Percentiles rank a stretch among this genome's conserved stretches.
phyloP scores from a whole-genome alignment of 2,329 filamentous ascomycete species.

The Fusarium sambucinum region DNA sequence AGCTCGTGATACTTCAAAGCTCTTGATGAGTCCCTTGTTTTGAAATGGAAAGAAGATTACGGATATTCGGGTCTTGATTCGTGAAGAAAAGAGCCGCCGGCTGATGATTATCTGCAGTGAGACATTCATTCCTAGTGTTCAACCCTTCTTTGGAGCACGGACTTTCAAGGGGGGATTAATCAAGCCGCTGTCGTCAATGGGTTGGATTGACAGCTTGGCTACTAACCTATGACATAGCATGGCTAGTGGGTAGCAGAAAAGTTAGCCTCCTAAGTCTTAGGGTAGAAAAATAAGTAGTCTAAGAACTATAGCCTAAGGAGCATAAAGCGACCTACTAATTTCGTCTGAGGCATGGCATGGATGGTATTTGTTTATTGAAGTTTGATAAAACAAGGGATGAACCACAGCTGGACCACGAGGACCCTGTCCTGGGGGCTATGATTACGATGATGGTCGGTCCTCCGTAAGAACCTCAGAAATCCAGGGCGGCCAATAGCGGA shows the following conservation, averaged over 20 bases:
- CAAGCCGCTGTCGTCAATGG: slow-evolving; percentile 27
- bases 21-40: too few species aligned
- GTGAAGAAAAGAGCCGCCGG: not conserved
- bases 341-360: too few species aligned
- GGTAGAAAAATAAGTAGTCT: too few species aligned
- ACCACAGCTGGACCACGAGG: not conserved
- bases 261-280: too few species aligned
- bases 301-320: too few species aligned
- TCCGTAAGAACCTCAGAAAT: slow-evolving; percentile 16
- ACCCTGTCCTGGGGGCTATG: not conserved
- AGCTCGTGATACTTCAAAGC: not conserved
- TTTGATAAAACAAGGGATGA: too few species aligned
- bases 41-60: slow-evolving; percentile 2
- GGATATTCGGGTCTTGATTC: slow-evolving; percentile 10
- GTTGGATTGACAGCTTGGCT: slow-evolving; percentile 16
- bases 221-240: slow-evolving; percentile 11
- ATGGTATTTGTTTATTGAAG: too few species aligned
- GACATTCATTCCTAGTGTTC: too few species aligned
- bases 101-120: not conserved
- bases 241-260: too few species aligned
- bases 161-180: slow-evolving; percentile 1
- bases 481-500: slow-evolving; percentile 45
- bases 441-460: slow-evolving; percentile 10
- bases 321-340: too few species aligned
- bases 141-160: slow-evolving; percentile 10